Evolutionary conservation across 192 early-diverging fungal genomes (phyloP).

Genomic region (Podila verticillata): DNA sequence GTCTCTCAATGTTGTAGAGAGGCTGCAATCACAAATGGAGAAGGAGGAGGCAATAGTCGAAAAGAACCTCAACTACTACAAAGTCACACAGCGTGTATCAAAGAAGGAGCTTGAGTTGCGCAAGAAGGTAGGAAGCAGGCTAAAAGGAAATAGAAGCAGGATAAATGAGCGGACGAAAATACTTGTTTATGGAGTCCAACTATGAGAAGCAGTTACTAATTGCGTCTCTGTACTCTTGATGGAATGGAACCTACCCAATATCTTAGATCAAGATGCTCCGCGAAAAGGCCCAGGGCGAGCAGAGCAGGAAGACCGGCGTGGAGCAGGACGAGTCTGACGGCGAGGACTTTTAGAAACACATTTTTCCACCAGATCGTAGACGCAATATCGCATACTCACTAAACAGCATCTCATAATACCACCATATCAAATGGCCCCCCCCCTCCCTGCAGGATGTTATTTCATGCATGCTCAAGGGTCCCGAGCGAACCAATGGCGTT

Average conservation of each 20-base stretch:
- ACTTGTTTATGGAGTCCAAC: too few species aligned
- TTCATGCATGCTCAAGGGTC: too few species aligned
- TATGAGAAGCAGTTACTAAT: too few species aligned
- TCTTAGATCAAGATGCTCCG: conserved; percentile 43
- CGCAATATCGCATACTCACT: too few species aligned
- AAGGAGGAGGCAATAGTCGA: conserved; percentile 30
- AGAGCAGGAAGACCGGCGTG: conserved; percentile 13
- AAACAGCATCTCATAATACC: background rate
- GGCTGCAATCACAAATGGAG: conserved; percentile 22
- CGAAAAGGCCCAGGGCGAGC: conserved; percentile 14
- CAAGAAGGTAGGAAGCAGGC: conserved; percentile 23
- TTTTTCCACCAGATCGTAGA: background rate
- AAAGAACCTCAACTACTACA: conserved; percentile 37
- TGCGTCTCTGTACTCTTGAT: too few species aligned
- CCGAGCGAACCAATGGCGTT: too few species aligned
- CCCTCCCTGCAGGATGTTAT: too few species aligned
- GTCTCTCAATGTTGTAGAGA: conserved; percentile 10
- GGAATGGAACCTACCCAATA: background rate
- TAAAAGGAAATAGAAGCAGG: background rate
- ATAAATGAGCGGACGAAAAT: background rate
- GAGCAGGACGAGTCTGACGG: conserved; percentile 44
- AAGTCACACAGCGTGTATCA: conserved; percentile 27
- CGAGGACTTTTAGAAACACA: conserved; percentile 11
- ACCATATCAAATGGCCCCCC: too few species aligned
- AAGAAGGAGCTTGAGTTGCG: conserved; percentile 49